Evolutionary conservation across 2,329 filamentous ascomycete species (phyloP), one percentile per base, ranked within the genome.

Genomic region (Neofusicoccum kwambonambiense): DNA sequence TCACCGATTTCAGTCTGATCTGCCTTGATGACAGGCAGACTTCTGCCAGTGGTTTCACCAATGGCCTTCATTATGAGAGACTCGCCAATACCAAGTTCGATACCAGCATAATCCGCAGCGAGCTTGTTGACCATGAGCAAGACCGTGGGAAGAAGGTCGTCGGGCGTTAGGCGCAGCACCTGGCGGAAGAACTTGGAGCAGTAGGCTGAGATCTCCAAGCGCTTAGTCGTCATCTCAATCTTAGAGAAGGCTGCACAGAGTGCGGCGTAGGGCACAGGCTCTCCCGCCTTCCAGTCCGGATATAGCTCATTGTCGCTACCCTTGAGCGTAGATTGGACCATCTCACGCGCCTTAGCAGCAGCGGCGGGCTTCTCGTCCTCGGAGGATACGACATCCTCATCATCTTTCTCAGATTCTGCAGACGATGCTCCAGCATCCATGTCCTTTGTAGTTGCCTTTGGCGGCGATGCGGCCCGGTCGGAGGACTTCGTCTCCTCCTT

Each of bases 21-120:
- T 56, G 90, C 88, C 80, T 97, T 98, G 82, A 99, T 97, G 61
- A 97, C 89, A 42, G 89, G 85, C 52, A 97, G 79, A 72, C 89
- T 96, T 67, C 95, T 89, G 9, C 95, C 95, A 0, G 95, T 99
- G 35, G 89, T 90, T 80, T 98, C 94, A 11, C 94, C 94, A 73
- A 99, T 96, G 4, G 95, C 92, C 77, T 98, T 99, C 93, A 98
- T 98, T 72, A 99, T 97, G 34, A 99, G 80, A 0, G 94, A 98
- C 79, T 99, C 95, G 64, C 95, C 95, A 71, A 99, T 99, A n/a
- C 95, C 95, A 35, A 99, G 84, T 78, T 99, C 95, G 68, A 99
- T 93, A 19, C 95, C 95, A 49, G 93, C 90, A 76, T 97, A 99
- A 74, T 99, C 95, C 3, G 95, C 94, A 2, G 95, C 95, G 31